Evolutionary conservation across 805 yeast genomes (phyloP).

Genomic region (Candida arabinofermentans): DNA sequence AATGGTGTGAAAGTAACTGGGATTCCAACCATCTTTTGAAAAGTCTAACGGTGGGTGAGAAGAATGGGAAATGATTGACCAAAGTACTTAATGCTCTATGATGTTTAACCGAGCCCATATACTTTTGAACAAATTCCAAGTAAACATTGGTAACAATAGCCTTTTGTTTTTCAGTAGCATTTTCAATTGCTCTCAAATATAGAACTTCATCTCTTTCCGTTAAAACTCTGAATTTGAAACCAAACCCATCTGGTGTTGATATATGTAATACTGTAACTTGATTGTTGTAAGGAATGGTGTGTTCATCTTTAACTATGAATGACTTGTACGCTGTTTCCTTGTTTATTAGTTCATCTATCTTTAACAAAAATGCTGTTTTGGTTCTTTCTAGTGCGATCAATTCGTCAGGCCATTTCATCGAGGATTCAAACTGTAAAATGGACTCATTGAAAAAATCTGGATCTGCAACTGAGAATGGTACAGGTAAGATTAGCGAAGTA

Average conservation of each 20-base stretch:
- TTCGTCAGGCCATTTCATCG: constrained; percentile 96
- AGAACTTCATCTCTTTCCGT: constrained; percentile 82
- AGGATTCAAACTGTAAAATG: constrained; percentile 81
- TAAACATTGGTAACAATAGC: constrained; percentile 57
- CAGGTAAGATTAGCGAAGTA: constrained; percentile 74
- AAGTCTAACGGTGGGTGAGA: constrained; percentile 75
- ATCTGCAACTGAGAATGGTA: constrained; percentile 69
- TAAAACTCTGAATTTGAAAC: constrained; percentile 69
- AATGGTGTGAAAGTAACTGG: constrained; percentile 68
- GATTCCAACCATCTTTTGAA: constrained; percentile 88
- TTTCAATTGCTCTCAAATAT: constrained; percentile 66
- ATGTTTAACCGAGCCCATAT: constrained; percentile 69
- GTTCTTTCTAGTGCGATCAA: constrained; percentile 78
- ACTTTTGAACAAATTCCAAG: constrained; percentile 60
- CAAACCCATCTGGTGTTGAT: constrained; percentile 85
- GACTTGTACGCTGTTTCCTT: constrained; percentile 53
- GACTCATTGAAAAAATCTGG: constrained; percentile 80
- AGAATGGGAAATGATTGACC: constrained; percentile 66
- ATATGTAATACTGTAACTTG: constrained; percentile 57
- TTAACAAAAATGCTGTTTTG: constrained; percentile 82
- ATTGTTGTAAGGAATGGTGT: constrained; percentile 59
- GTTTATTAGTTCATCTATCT: constrained; percentile 47
- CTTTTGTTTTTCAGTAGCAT: constrained; percentile 57
- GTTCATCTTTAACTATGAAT: constrained; percentile 60
- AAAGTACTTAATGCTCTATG: constrained; percentile 72